A percentile compares a stretch with the other conserved stretches of the same genome.
phyloP scores from a whole-genome alignment of 176 grass and related monocot species.

The Musa troglodytarum region DNA sequence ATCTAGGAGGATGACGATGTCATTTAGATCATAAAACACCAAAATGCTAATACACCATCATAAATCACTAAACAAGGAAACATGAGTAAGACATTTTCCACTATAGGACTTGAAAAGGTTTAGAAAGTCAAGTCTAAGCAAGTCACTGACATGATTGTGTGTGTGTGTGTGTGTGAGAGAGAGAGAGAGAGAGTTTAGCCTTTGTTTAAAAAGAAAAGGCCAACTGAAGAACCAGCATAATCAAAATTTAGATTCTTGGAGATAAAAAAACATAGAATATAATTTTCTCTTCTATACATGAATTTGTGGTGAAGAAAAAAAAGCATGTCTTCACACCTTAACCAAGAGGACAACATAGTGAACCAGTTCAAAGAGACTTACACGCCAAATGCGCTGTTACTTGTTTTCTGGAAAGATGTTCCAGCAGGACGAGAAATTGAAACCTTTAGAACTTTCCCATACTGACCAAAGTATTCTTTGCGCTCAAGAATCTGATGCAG shows the following conservation, averaged over 20 bases:
- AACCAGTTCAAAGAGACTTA: conserved; percentile 31
- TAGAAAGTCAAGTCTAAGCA: too few species aligned
- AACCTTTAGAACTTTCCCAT: conserved; percentile 93
- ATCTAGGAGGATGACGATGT: too few species aligned
- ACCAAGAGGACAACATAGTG: not conserved
- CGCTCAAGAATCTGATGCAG: conserved; percentile 64
- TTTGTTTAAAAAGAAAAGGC: not conserved
- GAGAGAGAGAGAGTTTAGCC: too few species aligned
- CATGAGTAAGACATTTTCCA: too few species aligned
- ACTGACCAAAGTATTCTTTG: conserved; percentile 98
- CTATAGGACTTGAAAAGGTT: too few species aligned
- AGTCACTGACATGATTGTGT: too few species aligned
- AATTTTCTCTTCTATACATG: too few species aligned
- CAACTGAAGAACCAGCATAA: not conserved
- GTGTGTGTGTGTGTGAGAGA: too few species aligned
- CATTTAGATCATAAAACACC: too few species aligned
- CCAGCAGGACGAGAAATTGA: conserved; percentile 75
- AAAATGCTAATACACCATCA: too few species aligned
- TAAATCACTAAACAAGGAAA: too few species aligned
- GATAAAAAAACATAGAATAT: not conserved
- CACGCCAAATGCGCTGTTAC: conserved; percentile 70
- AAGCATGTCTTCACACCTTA: not conserved
- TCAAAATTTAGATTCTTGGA: not conserved
- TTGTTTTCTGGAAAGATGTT: conserved; percentile 61
- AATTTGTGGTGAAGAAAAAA: too few species aligned